A percentile compares a stretch with the other conserved stretches of the same genome.
phyloP scores from a whole-genome alignment of 2,329 filamentous ascomycete species.

The Neopestalotiopsis clavispora region DNA sequence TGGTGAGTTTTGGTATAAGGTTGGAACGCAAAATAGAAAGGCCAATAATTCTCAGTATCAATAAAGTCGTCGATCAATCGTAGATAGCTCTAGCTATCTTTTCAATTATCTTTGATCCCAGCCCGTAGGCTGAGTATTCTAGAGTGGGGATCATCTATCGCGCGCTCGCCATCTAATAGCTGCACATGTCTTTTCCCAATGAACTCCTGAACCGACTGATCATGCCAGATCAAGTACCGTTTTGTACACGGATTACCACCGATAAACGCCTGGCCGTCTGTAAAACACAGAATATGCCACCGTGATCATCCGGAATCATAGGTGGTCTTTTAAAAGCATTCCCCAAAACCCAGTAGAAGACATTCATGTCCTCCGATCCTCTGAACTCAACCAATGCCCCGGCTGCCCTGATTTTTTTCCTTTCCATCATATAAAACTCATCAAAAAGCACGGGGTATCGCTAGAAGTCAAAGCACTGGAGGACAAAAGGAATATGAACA shows the following conservation, averaged over 20 bases:
- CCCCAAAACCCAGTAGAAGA: slow-evolving; percentile 11
- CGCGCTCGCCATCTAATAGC: slow-evolving; percentile 3
- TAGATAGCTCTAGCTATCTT: not conserved
- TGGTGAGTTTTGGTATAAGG: too few relatives aligned
- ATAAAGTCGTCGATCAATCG: slow-evolving; percentile 6
- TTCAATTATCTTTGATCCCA: slow-evolving; percentile 19
- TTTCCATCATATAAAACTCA: slow-evolving; percentile 12
- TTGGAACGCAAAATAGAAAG: too few relatives aligned
- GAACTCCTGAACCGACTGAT: slow-evolving; percentile 22
- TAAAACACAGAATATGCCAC: not conserved
- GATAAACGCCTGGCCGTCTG: slow-evolving; percentile 15
- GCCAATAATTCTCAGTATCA: not conserved
- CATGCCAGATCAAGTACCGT: slow-evolving; percentile 3
- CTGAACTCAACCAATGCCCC: slow-evolving; percentile 12
- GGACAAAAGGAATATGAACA: slow-evolving; percentile 33
- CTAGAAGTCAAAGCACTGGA: slow-evolving; percentile 27
- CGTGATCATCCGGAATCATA: not conserved
- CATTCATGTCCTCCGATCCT: slow-evolving; percentile 10
- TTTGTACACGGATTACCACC: slow-evolving; percentile 14
- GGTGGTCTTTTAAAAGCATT: slow-evolving; percentile 7
- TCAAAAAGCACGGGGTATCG: slow-evolving; percentile 37
- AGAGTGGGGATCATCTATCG: slow-evolving; percentile 12
- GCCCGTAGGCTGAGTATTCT: slow-evolving; percentile 4
- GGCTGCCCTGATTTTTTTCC: not conserved
- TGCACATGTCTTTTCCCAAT: not conserved